These are phyloP conservation scores for Globisporangium barbulae DNA, from an alignment of 352 stramenopile genomes.

Conservation along the genomic window DNA sequence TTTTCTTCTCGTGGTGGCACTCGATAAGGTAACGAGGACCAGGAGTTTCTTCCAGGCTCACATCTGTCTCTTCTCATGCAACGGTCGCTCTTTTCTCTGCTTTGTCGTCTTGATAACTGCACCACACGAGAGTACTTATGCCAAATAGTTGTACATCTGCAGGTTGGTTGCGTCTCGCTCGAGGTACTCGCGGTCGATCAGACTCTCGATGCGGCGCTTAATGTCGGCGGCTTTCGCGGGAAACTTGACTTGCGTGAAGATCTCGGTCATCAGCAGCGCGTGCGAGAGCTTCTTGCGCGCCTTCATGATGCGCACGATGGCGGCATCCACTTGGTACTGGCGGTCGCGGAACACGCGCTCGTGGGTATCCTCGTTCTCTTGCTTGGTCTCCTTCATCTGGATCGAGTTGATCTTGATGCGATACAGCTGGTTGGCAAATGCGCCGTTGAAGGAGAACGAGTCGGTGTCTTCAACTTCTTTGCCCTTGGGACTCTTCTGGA, in stretches of 20 bases:
- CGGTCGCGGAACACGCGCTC: constrained; percentile 92
- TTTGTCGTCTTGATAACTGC: background rate
- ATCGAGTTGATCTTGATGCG: constrained; percentile 95
- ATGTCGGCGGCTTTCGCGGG: constrained; percentile 78
- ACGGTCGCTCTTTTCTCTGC: background rate
- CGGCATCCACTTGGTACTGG: constrained; percentile 94
- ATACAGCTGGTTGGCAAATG: constrained; percentile 85
- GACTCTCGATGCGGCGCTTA: constrained; percentile 87
- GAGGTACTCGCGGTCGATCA: constrained; percentile 89
- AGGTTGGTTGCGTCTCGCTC: constrained; percentile 77
- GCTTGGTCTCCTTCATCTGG: constrained; percentile 93
- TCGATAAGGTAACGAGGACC: background rate
- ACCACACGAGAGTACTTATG: constrained; percentile 25
- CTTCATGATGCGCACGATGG: constrained; percentile 99
- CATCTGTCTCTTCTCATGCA: background rate
- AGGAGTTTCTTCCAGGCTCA: too few relatives aligned
- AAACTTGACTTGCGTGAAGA: constrained; percentile 94
- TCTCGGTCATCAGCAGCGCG: constrained; percentile 94
- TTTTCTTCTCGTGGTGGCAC: background rate
- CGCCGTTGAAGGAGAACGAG: constrained; percentile 82
- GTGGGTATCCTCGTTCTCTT: constrained; percentile 93
- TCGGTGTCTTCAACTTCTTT: constrained; percentile 86
- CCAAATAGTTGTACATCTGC: constrained; percentile 88
- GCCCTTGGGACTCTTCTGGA: constrained; percentile 85
- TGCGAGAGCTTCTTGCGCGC: constrained; percentile 94